These are phyloP conservation scores for Nannochloris sp. DNA, from an alignment of 139 green algal genomes.

Conservation along the genomic window DNA sequence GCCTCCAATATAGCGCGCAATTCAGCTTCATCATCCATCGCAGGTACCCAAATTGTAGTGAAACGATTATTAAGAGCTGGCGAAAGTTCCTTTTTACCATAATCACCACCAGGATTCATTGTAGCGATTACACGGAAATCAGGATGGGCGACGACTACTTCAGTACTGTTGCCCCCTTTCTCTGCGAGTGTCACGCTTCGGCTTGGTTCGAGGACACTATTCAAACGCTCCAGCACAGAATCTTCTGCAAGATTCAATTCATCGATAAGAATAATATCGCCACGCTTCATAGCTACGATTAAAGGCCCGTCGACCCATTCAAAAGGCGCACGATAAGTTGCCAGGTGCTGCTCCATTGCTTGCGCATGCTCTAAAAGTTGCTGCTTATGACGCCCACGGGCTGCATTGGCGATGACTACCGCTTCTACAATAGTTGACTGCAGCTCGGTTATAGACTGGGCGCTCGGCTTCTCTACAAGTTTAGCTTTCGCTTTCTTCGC, in stretches of 20 bases:
- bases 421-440: neutral
- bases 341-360: neutral
- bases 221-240: slow-evolving; percentile 94
- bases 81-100: slow-evolving; percentile 97
- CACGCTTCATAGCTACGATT: slow-evolving; percentile 85
- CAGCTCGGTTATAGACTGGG: neutral
- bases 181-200: slow-evolving; percentile 89
- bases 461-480: slow-evolving; percentile 4
- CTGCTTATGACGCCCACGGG: neutral
- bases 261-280: slow-evolving; percentile 92
- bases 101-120: slow-evolving; percentile 95
- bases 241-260: slow-evolving; percentile 98
- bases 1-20: slow-evolving; percentile 62
- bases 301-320: slow-evolving; percentile 91
- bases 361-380: neutral
- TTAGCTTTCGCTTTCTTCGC: neutral
- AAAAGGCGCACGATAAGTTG: slow-evolving; percentile 64
- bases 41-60: slow-evolving; percentile 82
- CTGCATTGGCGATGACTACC: neutral
- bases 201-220: slow-evolving; percentile 92
- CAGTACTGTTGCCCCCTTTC: slow-evolving; percentile 69
- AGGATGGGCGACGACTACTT: slow-evolving; percentile 70
- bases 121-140: slow-evolving; percentile 90
- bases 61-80: slow-evolving; percentile 94
- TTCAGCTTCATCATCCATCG: slow-evolving; percentile 54